A percentile compares a stretch with the other conserved stretches of the same genome.
Evolutionary conservation across 2,329 filamentous ascomycete species (phyloP).

Genomic region (Colletotrichum euphorbiae): DNA sequence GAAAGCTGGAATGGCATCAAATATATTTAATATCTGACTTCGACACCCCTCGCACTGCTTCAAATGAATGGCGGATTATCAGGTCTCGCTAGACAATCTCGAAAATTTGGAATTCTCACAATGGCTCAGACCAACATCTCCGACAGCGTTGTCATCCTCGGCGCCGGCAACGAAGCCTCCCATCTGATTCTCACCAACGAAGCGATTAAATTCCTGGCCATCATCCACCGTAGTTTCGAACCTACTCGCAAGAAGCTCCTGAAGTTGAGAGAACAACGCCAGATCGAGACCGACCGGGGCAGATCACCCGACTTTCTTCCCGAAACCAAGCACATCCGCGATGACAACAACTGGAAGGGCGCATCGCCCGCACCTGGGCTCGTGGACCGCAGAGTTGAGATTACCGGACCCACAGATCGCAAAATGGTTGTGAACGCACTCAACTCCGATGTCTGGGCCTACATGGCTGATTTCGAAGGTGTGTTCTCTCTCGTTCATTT

Average conservation of each 20-base stretch:
- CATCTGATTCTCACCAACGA: slow-evolving; percentile 87
- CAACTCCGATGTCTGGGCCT: slow-evolving; percentile 92
- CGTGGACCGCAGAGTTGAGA: slow-evolving; percentile 87
- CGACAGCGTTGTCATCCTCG: slow-evolving; percentile 77
- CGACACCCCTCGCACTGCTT: not conserved
- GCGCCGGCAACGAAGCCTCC: slow-evolving; percentile 76
- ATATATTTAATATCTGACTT: slow-evolving; percentile 10
- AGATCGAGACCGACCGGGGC: slow-evolving; percentile 88
- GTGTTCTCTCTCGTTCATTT: rapidly evolving
- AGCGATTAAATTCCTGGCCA: slow-evolving; percentile 83
- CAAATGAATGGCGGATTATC: too few species aligned
- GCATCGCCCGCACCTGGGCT: slow-evolving; percentile 86
- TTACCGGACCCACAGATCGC: slow-evolving; percentile 88
- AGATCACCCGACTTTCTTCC: slow-evolving; percentile 86
- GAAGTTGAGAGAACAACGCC: slow-evolving; percentile 80
- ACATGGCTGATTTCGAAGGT: slow-evolving; percentile 90
- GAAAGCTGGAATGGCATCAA: not conserved
- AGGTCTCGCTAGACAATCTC: not conserved
- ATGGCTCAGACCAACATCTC: slow-evolving; percentile 18
- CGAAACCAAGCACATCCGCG: slow-evolving; percentile 89
- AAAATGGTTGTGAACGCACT: slow-evolving; percentile 96
- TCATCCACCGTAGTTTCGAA: slow-evolving; percentile 90
- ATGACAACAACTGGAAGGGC: slow-evolving; percentile 87
- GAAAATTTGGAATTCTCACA: not conserved
- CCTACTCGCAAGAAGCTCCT: slow-evolving; percentile 82